Base-by-base conservation (phyloP, 208 protist genomes). In the Crithidia bombi region DNA sequence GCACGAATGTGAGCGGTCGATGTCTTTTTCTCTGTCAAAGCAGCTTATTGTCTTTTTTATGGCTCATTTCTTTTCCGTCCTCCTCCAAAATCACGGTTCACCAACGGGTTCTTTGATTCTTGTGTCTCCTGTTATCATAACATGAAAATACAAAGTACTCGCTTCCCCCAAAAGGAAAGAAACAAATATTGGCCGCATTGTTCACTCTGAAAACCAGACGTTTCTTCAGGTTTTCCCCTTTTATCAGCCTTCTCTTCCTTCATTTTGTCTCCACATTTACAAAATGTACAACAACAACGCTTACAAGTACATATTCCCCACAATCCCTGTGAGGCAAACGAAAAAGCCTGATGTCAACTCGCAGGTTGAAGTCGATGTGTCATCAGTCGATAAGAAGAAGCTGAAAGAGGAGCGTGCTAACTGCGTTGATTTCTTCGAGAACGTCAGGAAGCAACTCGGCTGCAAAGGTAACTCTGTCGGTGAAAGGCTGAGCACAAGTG, bases 381-480 rank as follows among this genome's bases (percentile, higher is more conserved):
- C 85, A 15, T 62, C 69, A 0, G 26, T 41, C 3, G 82, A 84
- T 5, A 81, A 77, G 28, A 87, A 73, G 26, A 64, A 61, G 49
- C 35, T 93, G n/a, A 44, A 68, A n/a, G 63, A 58, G 17, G 74
- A 80, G 52, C 62, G 85, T n/a, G 44, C 52, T 6, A 26, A 41
- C 3, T 91, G 82, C 62, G 54, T 82, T 38, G 61, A 69, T 9
- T 39, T 74, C 5, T 81, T 90, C 32, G 74, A 83, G 21, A 64
- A 69, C 17, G 43, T 85, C 4, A 49, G 57, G 7, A 81, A 78
- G 41, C 67, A 75, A 39, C 32, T 71, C 14, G 46, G 54, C n/a
- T 46, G 47, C 23, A 68, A 46, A 21, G 63, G 61, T 2, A 51
- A 39, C 30, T 56, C 70, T 19, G 56, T 78, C 14, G 72, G 71